phyloP scores from a whole-genome alignment of 176 grass and related monocot species.

The Aechmea fasciata region DNA sequence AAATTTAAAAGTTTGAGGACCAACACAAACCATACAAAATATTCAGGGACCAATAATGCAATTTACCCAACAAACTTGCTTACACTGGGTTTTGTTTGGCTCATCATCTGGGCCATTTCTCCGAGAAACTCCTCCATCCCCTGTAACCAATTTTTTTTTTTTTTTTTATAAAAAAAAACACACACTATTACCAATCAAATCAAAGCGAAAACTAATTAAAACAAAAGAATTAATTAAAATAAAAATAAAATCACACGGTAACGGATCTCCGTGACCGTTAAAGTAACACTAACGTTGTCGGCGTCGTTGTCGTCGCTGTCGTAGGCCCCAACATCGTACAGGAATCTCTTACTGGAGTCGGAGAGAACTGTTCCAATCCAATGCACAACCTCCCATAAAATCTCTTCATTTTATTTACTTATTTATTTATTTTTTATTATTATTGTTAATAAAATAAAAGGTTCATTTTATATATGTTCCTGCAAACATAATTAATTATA shows the following conservation, averaged over 20 bases:
- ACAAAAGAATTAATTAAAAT: not conserved
- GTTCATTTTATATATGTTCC: too few species aligned
- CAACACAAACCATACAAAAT: conserved; percentile 3
- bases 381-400: conserved; percentile 31
- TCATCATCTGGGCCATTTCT: conserved; percentile 99
- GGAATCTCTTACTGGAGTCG: conserved; percentile 79
- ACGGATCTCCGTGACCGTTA: not conserved
- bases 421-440: too few species aligned
- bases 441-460: not conserved
- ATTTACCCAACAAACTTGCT: conserved; percentile 7
- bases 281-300: not conserved
- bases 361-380: conserved; percentile 62
- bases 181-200: not conserved
- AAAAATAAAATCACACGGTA: not conserved
- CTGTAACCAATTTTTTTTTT: too few species aligned
- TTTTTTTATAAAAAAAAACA: too few species aligned
- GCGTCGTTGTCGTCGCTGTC: conserved; percentile 52
- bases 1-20: conserved; percentile 15
- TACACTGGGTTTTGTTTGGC: conserved; percentile 53
- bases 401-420: not conserved
- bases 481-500: too few species aligned
- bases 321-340: conserved; percentile 84
- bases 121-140: conserved; percentile 88
- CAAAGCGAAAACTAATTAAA: not conserved
- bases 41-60: not conserved